A percentile compares a stretch with the other conserved stretches of the same genome.
Conservation (phyloP, 225 moss, liverwort and hornwort genomes). For the Pseudisothecium myosuroides region DNA sequence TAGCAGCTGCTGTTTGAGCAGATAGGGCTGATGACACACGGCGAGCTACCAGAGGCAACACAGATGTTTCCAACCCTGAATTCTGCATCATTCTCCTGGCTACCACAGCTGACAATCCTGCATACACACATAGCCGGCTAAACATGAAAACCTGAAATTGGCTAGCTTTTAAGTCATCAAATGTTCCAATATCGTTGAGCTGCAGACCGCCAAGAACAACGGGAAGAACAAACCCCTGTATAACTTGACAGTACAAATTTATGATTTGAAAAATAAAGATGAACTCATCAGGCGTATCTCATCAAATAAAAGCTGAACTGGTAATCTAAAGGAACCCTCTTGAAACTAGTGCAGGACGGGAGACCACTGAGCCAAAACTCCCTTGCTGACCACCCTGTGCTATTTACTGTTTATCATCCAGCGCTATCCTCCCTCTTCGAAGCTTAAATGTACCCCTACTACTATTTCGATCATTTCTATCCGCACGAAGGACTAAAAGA, state of each 20-base stretch:
- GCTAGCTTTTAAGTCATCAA: neutral
- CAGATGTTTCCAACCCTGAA: conserved; percentile 54
- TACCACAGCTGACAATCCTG: conserved; percentile 92
- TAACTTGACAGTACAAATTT: neutral
- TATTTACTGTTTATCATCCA: neutral
- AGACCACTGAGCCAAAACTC: neutral
- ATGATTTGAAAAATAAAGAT: neutral
- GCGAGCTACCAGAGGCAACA: conserved; percentile 81
- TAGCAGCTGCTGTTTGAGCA: conserved; percentile 65
- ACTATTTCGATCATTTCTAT: neutral
- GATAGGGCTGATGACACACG: conserved; percentile 61
- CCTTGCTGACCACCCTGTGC: neutral
- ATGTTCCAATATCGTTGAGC: neutral
- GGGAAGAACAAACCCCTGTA: neutral
- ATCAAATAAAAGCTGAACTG: neutral
- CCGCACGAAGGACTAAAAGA: neutral
- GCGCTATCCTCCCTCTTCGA: neutral
- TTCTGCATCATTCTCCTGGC: conserved; percentile 97
- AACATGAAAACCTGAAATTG: neutral
- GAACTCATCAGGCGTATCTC: neutral
- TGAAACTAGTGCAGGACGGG: neutral
- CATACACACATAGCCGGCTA: neutral
- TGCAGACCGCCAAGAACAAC: neutral
- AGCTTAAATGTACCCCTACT: neutral
- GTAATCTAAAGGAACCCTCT: neutral